phyloP scores from a whole-genome alignment of 768 basidiomycete species.

The Boletus tomentosulus region DNA sequence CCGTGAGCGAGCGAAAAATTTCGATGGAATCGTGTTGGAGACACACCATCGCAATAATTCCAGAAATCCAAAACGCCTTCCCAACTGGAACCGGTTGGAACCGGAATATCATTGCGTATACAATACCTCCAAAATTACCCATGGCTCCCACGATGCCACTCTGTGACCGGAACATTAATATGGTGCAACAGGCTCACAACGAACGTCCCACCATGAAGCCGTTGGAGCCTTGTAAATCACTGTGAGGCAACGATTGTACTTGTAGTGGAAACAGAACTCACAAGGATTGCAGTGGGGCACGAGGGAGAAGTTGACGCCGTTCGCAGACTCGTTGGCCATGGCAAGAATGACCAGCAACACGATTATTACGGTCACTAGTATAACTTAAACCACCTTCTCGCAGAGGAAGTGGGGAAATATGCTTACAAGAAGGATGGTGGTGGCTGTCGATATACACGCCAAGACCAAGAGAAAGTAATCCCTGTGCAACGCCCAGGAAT shows the following conservation, averaged over 20 bases:
- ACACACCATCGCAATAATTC: conserved; percentile 36
- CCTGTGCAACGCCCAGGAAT: conserved; percentile 41
- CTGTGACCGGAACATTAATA: neutral
- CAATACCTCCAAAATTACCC: conserved; percentile 43
- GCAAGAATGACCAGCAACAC: conserved; percentile 38
- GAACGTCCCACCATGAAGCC: conserved; percentile 30
- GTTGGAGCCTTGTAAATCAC: conserved; percentile 20
- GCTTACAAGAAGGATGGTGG: conserved; percentile 17
- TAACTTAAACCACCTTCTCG: neutral
- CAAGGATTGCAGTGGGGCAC: conserved; percentile 47
- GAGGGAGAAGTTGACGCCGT: conserved; percentile 49
- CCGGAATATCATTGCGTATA: conserved; percentile 47
- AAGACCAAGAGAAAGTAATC: conserved; percentile 39
- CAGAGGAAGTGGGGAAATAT: neutral
- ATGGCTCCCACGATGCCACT: conserved; percentile 38
- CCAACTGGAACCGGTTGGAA: conserved; percentile 39
- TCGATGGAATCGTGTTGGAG: neutral
- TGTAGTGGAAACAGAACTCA: conserved; percentile 16
- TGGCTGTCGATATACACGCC: conserved; percentile 41
- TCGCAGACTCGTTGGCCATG: conserved; percentile 39
- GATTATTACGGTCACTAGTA: conserved; percentile 33
- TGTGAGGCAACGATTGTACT: neutral
- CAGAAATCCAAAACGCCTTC: conserved; percentile 46
- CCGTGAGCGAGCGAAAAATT: neutral
- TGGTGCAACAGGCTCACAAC: neutral